Conservation (phyloP, 2,329 filamentous ascomycete species). For the Exophiala sideris region DNA sequence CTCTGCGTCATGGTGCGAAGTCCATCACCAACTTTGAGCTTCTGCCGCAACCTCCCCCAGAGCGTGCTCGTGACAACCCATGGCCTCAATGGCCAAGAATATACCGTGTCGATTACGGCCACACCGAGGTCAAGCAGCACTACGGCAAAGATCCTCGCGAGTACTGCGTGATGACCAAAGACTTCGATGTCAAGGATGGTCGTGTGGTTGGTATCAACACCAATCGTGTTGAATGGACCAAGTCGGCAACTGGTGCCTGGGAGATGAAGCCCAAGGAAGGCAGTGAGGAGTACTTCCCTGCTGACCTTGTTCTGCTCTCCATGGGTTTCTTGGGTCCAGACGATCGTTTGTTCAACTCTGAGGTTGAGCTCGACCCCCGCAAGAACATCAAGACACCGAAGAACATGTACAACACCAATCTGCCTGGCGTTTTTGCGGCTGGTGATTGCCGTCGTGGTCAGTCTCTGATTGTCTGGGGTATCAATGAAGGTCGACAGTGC, state of each 20-base stretch:
- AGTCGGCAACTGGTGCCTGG: conserved; percentile 84
- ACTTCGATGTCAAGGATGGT: conserved; percentile 89
- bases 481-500: conserved; percentile 92
- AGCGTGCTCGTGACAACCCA: conserved; percentile 90
- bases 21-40: conserved; percentile 96
- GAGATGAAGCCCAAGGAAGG: conserved; percentile 98
- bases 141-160: conserved; percentile 94
- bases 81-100: conserved; percentile 99
- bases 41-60: conserved; percentile 82
- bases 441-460: conserved; percentile 94
- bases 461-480: conserved; percentile 96
- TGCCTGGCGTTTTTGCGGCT: conserved; percentile 85
- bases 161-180: conserved; percentile 97
- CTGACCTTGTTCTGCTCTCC: conserved; percentile 86
- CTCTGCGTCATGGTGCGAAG: conserved; percentile 90
- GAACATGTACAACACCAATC: conserved; percentile 83
- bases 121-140: conserved; percentile 92
- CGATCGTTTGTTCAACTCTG: conserved; percentile 78
- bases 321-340: conserved; percentile 98
- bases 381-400: conserved; percentile 95
- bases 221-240: conserved; percentile 92
- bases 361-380: conserved; percentile 83
- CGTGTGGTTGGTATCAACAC: conserved; percentile 95
- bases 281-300: conserved; percentile 92
- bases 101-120: conserved; percentile 97